A percentile compares a stretch with the other conserved stretches of the same genome.
phyloP scores from a whole-genome alignment of 208 protist genomes.

The Acanthamoeba triangularis region DNA sequence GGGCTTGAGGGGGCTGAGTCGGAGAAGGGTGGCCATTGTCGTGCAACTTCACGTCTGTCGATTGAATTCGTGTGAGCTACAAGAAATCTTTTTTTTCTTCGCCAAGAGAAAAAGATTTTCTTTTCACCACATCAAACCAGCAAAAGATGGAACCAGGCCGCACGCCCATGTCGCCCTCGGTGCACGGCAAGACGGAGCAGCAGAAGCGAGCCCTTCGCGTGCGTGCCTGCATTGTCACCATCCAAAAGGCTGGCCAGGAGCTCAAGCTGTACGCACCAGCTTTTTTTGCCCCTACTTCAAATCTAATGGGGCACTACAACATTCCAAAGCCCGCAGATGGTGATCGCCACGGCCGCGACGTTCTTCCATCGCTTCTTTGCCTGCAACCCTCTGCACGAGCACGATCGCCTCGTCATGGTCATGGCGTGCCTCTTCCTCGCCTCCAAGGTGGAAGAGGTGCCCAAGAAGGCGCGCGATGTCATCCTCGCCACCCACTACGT shows the following conservation, averaged over 20 bases:
- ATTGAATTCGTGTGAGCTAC: neutral
- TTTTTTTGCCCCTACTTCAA: neutral
- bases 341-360: slow-evolving; percentile 90
- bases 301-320: neutral
- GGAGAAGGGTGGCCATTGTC: slow-evolving; percentile 48
- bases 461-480: slow-evolving; percentile 90
- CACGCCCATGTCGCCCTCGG: slow-evolving; percentile 20
- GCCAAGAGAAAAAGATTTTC: neutral
- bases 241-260: slow-evolving; percentile 24
- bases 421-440: slow-evolving; percentile 91
- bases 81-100: too few relatives aligned
- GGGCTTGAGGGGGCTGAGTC: slow-evolving; percentile 52
- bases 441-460: slow-evolving; percentile 92
- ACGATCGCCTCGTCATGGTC: slow-evolving; percentile 88
- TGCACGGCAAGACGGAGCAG: slow-evolving; percentile 1
- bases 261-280: neutral
- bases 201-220: neutral
- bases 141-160: neutral
- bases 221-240: slow-evolving; percentile 33
- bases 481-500: slow-evolving; percentile 78
- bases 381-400: slow-evolving; percentile 86
- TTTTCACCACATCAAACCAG: neutral
- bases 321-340: slow-evolving; percentile 87
- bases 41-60: neutral
- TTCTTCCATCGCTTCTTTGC: slow-evolving; percentile 93